A percentile compares a stretch with the other conserved stretches of the same genome.
Conservation (phyloP, 1,284 basidiomycete genomes). For the Cryptococcus wingfieldii region DNA sequence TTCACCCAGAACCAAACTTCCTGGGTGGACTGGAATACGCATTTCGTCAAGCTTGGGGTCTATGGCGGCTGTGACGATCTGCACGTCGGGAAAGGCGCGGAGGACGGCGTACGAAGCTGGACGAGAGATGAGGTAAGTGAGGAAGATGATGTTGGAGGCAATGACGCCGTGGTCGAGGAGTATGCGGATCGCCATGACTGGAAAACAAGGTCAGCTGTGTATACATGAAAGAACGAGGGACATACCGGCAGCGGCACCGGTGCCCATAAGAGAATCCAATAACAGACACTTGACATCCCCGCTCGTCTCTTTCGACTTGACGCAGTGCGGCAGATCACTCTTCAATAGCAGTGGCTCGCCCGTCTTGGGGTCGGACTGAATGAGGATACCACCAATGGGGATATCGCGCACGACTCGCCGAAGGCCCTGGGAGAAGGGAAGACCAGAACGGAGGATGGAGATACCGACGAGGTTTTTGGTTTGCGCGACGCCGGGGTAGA, state of each 20-base stretch:
- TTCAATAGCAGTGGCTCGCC: conserved; percentile 88
- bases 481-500: conserved; percentile 61
- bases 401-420: conserved; percentile 81
- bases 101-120: conserved; percentile 72
- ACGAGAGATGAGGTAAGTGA: conserved; percentile 80
- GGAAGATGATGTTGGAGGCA: conserved; percentile 76
- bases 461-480: conserved; percentile 50
- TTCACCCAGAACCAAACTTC: conserved; percentile 28
- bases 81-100: conserved; percentile 74
- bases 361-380: conserved; percentile 77
- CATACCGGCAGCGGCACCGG: conserved; percentile 75
- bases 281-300: conserved; percentile 75
- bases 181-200: conserved; percentile 86
- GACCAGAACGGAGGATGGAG: conserved; percentile 56
- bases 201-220: not conserved
- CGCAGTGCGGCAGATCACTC: conserved; percentile 66
- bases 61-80: conserved; percentile 75
- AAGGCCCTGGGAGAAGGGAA: conserved; percentile 85
- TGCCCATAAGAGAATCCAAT: conserved; percentile 93
- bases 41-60: conserved; percentile 53
- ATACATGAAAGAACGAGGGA: conserved; percentile 1
- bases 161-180: conserved; percentile 90
- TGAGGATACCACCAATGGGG: conserved; percentile 79
- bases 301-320: conserved; percentile 64
- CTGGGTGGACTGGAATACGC: conserved; percentile 29